A percentile compares a stretch with the other conserved stretches of the same genome.
These are phyloP conservation scores for Capsicum rhomboideum DNA, from an alignment of 257 asterid genomes.

Conservation along the genomic window DNA sequence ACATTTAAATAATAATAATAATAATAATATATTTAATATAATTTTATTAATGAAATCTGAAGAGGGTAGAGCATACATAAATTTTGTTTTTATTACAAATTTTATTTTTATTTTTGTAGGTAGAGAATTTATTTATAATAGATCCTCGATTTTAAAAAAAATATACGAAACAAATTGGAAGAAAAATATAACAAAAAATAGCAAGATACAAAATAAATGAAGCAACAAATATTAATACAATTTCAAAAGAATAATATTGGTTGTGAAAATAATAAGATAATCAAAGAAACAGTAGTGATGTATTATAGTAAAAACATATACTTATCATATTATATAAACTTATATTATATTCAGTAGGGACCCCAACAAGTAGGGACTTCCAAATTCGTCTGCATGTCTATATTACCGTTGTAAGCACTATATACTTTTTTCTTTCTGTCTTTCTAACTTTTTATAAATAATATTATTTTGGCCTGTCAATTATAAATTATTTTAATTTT, in stretches of 20 bases:
- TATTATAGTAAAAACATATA: too few relatives aligned
- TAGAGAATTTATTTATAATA: too few relatives aligned
- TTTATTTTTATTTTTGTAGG: too few relatives aligned
- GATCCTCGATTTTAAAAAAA: background rate
- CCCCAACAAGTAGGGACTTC: conserved; percentile 7
- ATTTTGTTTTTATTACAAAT: too few relatives aligned
- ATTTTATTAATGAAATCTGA: too few relatives aligned
- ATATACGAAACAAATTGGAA: background rate
- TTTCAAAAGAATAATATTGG: too few relatives aligned
- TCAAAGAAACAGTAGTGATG: too few relatives aligned
- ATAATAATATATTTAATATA: too few relatives aligned
- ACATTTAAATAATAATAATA: background rate
- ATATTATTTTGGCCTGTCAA: background rate
- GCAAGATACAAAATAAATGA: background rate
- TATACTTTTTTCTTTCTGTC: background rate
- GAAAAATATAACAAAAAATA: background rate
- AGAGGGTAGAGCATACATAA: too few relatives aligned
- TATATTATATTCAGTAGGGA: background rate
- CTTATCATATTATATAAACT: background rate
- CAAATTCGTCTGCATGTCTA: conserved; percentile 28
- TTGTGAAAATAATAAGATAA: too few relatives aligned
- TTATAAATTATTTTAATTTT: too few relatives aligned
- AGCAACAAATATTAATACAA: too few relatives aligned
- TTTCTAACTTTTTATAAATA: background rate
- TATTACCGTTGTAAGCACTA: conserved; percentile 60